Base-by-base conservation (phyloP, 83 land plant species). In the Thuja plicata region DNA sequence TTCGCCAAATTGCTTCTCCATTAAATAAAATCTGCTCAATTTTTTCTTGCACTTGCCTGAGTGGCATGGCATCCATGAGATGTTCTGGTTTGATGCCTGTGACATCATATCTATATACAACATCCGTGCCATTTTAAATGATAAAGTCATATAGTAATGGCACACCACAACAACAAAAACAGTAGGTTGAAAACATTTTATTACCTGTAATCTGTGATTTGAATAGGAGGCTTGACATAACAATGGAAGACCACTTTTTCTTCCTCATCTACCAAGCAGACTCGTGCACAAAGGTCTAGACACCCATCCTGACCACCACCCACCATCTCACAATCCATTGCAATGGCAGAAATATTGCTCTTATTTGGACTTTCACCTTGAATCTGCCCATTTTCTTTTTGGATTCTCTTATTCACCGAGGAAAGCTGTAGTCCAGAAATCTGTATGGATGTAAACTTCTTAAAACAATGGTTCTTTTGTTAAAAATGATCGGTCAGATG, bases 241-340 rank as follows among this genome's bases (percentile, higher is more conserved):
- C 92, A 89, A 38, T 94, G 90, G 50, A 96, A 91, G 43, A 96
- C 89, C 38, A 91, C 66, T 71, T 92, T 95, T 87, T 96, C 98
- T 45, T 94, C 88, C 88, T 96, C 96, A 88, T 95, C 96, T 70
- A 95, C 90, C 80, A 96, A 91, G 87, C 97, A 96, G n/a, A 96
- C 92, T 79, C 94, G 88, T 21, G 91, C 97, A 90, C 96, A 96
- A 32, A 95, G 50, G 86, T 95, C 93, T 46, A 95, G 60, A 34
- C 94, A 88, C 17, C 95, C 97, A 91, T 93, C 95, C 82, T 87
- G 91, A 76, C 96, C 96, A 34, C 95, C 96, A n/a, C 97, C 96
- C 40, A 94, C 98, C 97, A 95, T 97, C 89, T 94, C 96, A 91
- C 98, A 97, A 43, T 92, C 97, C 85, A 97, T 38, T 46, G 96